Base-by-base conservation (phyloP, 768 basidiomycete species). In the Pseudohyphozyma bogoriensis region DNA sequence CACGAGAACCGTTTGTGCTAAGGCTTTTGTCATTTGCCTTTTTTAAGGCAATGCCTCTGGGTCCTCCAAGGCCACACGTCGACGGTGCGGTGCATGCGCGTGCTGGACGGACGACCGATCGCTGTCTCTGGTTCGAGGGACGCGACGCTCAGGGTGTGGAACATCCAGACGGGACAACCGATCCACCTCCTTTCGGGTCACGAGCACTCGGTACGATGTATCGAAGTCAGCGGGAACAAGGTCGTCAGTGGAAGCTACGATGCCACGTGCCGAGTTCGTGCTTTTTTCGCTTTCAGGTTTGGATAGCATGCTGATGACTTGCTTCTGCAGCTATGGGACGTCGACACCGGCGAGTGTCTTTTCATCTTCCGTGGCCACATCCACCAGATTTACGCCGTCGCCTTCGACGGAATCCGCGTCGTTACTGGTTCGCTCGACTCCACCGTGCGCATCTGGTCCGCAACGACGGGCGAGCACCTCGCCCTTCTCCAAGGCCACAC, bases 221-320 rank as follows among this genome's bases (percentile, higher is more conserved):
- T 96, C 33, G 93, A 96, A 72, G 84, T 91, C 15, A 85, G 82
- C 66, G 93, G 89, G 29, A 83, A 83, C 64, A 79, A 76, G 66
- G 85, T 85, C 16, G 91, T 91, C 39, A 91, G 87, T 67, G 93
- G 91, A 36, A 91, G 90, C 72, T 97, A 99, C 73, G 93, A 99
- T 73, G 78, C 80, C 47, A 91, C 85, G 22, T 87, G 85, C 68
- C 79, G 91, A 64, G 87, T 93, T 64, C 39, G 15, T 5, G 11
- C 33, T 36, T 45, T 42, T 31, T 13, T 51, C 15, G 9, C n/a
- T 29, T 35, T 33, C 22, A 6, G 5, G 22, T 5, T 10, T 4
- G 22, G 26, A 26, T n/a, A 13, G 44, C 10, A 28, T 20, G 26
- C 45, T 46, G 45, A 46, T 46, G 45, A 1, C 4, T n/a, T n/a